Base-by-base conservation (phyloP, 2,329 filamentous ascomycete genomes). In the Simplicillium sp. region DNA sequence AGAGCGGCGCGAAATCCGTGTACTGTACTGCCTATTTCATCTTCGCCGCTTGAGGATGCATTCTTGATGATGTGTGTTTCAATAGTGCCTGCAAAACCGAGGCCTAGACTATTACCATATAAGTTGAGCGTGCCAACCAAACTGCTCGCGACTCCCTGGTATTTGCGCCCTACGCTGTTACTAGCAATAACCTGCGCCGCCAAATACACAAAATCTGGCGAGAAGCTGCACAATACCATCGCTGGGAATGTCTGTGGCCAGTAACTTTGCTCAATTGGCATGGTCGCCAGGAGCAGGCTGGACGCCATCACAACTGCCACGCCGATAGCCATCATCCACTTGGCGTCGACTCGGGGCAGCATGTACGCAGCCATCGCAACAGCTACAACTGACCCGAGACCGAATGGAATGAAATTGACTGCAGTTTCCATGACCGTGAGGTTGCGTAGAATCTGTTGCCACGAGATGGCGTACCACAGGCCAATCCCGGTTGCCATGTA, bases 131-230 rank as follows among this genome's bases (percentile, higher is more conserved):
- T 56, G 2, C 70, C 69, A 7, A 76, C 62, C 3, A 77, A 52
- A 12, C 62, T 68, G 0, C 63, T 67, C 0, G 71, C 71, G 3
- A 75, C 58, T 0, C 73, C 72, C 38, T 76, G 70, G 16, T 76
- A 60, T 5, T 62, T 58, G 3, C 61, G 57, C 3, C 50, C 57
- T 25, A 75, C 70, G 1, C 61, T 64, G 42, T 75, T 73, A 40
- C 71, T 74, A 0, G 70, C 68, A 40, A 75, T 71, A 4, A 76
- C 68, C 44, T 75, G 68, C 0, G 68, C 68, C 0, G 67, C 68
- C 0, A 68, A 66, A 40, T 66, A 73, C 5, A 71, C 60, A 3
- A 75, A 63, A 44, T 75, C 71, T 0, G 68, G 68, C 25, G 65
- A 68, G 34, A 48, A 66, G 3, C 56, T 49, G 5, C 48, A 48